Evolutionary conservation across 345 rosid genomes (phyloP).

Genomic region (Capsella bursapastoris): DNA sequence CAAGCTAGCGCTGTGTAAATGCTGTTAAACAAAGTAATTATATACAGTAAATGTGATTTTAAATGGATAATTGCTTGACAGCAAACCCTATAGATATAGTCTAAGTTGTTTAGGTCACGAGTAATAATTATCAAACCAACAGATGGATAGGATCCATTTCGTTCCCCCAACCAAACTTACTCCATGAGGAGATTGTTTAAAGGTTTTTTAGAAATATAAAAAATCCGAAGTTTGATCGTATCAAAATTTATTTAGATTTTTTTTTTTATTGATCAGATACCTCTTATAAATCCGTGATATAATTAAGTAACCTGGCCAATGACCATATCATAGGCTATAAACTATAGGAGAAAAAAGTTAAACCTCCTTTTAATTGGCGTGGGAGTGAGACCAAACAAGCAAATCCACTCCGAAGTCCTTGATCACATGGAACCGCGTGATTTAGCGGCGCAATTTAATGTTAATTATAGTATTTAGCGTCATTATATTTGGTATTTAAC

Average conservation of each 20-base stretch:
- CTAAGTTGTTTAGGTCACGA: constrained; percentile 44
- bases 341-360: constrained; percentile 7
- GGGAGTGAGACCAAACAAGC: constrained; percentile 40
- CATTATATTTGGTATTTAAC: neutral
- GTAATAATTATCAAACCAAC: constrained; percentile 37
- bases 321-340: constrained; percentile 33
- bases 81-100: constrained; percentile 35
- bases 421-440: constrained; percentile 38
- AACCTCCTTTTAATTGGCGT: constrained; percentile 35
- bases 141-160: constrained; percentile 31
- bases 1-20: constrained; percentile 24
- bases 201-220: neutral
- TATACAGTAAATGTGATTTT: constrained; percentile 10
- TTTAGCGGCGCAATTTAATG: constrained; percentile 40
- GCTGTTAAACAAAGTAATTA: constrained; percentile 14
- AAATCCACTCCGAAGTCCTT: constrained; percentile 25
- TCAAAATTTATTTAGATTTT: neutral
- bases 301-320: constrained; percentile 12
- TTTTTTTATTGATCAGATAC: neutral
- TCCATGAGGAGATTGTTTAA: constrained; percentile 20
- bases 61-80: constrained; percentile 32
- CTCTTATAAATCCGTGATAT: constrained; percentile 28
- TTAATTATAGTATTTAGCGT: constrained; percentile 16
- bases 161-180: constrained; percentile 31
- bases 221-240: constrained; percentile 6